Conservation (phyloP, 2,329 filamentous ascomycete genomes). For the Ophiognomonia clavigignenti-juglandacearum region DNA sequence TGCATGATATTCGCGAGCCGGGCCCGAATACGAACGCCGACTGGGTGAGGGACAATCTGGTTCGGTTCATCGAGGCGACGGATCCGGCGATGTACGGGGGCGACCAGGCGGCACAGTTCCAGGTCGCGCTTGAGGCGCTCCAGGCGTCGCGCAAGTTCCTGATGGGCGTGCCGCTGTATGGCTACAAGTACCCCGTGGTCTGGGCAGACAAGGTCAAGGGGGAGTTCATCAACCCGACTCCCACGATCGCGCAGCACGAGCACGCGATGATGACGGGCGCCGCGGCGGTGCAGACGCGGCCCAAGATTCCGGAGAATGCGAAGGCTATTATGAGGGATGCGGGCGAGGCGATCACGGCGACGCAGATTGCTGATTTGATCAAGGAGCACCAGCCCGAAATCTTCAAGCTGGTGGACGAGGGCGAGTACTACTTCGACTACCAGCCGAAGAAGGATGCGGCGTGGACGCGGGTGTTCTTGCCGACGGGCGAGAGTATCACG, state of each 20-base stretch:
- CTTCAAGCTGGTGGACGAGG: constrained; percentile 5
- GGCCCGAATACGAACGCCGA: constrained; percentile 15
- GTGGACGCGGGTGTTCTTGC: constrained; percentile 10
- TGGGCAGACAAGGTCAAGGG: constrained; percentile 8
- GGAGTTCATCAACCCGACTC: constrained; percentile 6
- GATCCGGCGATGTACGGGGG: too few relatives aligned
- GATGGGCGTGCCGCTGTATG: constrained; percentile 18
- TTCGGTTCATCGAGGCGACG: constrained; percentile 10
- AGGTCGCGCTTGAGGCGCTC: constrained; percentile 3
- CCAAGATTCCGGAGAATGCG: constrained; percentile 3
- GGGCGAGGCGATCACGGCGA: constrained; percentile 14
- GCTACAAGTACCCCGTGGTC: constrained; percentile 19
- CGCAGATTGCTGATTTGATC: constrained; percentile 10
- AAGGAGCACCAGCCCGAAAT: constrained; percentile 4
- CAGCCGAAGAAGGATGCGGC: constrained; percentile 1
- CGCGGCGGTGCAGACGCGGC: background rate
- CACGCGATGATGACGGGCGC: constrained; percentile 1
- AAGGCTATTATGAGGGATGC: constrained; percentile 5
- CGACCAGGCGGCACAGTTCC: background rate
- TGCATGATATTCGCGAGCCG: constrained; percentile 15
- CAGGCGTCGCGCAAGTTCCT: constrained; percentile 16
- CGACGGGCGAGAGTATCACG: constrained; percentile 9
- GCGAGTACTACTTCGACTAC: constrained; percentile 15
- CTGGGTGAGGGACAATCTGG: constrained; percentile 16
- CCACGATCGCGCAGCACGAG: background rate